Conservation (phyloP, 495 filamentous ascomycete species). For the Penicillium soppii region DNA sequence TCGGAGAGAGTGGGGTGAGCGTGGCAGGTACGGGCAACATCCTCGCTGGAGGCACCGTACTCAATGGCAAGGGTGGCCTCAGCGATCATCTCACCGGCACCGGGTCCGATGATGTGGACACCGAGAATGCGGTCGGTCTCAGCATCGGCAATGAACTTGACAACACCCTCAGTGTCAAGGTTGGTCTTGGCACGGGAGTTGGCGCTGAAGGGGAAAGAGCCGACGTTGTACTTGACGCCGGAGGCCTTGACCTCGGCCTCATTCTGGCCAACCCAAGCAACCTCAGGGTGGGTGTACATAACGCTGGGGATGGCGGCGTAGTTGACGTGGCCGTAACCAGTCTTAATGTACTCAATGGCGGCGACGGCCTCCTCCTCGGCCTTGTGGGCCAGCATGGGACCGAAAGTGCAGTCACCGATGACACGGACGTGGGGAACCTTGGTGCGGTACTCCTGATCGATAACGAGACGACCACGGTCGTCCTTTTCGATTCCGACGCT, state of each 20-base stretch:
- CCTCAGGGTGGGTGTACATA: conserved; percentile 99
- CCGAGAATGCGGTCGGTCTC: conserved; percentile 95
- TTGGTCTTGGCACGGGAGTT: conserved; percentile 99
- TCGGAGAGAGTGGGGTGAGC: conserved; percentile 95
- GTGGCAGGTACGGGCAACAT: conserved; percentile 93
- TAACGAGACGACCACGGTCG: conserved; percentile 88
- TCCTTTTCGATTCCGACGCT: conserved; percentile 94
- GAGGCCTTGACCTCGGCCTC: conserved; percentile 93
- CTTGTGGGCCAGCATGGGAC: conserved; percentile 99
- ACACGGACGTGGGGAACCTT: conserved; percentile 95
- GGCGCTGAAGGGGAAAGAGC: conserved; percentile 94
- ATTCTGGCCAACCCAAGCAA: conserved; percentile 97
- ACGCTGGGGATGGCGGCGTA: conserved; percentile 96
- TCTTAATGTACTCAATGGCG: conserved; percentile 92
- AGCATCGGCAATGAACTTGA: conserved; percentile 96
- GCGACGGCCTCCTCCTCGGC: conserved; percentile 97
- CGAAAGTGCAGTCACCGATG: conserved; percentile 95
- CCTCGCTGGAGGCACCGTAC: conserved; percentile 93
- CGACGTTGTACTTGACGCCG: conserved; percentile 85
- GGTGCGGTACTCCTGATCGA: conserved; percentile 98
- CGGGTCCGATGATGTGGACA: conserved; percentile 93
- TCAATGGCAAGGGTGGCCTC: conserved; percentile 94
- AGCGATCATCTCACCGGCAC: conserved; percentile 98
- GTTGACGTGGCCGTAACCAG: conserved; percentile 97
- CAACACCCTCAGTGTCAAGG: conserved; percentile 91